phyloP scores from a whole-genome alignment of 148 eudicot species.

The Hydrangea macrophylla region DNA sequence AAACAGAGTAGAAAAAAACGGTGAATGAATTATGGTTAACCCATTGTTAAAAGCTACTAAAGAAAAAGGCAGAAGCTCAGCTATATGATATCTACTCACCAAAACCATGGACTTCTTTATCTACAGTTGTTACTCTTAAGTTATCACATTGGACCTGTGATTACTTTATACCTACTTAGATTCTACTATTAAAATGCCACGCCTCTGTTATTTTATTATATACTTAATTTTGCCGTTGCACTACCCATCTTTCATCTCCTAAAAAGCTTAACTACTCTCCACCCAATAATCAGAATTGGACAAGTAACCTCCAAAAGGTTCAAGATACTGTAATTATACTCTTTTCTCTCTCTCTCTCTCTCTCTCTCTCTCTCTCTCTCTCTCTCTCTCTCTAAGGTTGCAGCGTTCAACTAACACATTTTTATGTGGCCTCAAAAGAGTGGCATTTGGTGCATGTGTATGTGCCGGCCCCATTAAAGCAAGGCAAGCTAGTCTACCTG shows the following conservation, averaged over 20 bases:
- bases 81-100: not conserved
- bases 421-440: not conserved
- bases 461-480: not conserved
- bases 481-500: not conserved
- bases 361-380: not conserved
- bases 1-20: not conserved
- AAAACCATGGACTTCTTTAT: not conserved
- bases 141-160: not conserved
- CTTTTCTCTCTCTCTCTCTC: not conserved
- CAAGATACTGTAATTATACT: too few species aligned
- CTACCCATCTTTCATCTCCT: not conserved
- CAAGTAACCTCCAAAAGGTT: too few species aligned
- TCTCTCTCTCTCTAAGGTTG: not conserved
- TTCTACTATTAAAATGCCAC: not conserved
- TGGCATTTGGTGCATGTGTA: not conserved
- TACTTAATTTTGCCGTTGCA: not conserved
- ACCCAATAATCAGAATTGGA: too few species aligned
- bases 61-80: not conserved
- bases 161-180: not conserved
- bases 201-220: not conserved
- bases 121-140: not conserved
- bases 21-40: not conserved
- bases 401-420: constrained; percentile 10
- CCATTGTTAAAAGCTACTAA: too few species aligned
- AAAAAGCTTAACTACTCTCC: not conserved